Conservation (phyloP, 768 basidiomycete genomes). For the Termitomyces sp. region DNA sequence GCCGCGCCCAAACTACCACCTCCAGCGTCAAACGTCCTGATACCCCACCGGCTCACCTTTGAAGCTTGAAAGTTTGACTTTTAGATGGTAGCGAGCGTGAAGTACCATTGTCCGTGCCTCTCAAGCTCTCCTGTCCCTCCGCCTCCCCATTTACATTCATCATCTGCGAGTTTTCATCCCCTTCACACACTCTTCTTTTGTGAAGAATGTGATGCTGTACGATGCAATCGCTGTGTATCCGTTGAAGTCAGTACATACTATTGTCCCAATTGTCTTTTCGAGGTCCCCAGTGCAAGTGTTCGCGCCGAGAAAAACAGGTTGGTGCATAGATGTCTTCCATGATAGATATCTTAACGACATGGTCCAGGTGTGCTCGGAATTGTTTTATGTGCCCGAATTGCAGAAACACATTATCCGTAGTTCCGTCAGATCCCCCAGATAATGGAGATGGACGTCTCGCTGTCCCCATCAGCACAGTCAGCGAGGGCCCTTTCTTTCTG, state of each 20-base stretch:
- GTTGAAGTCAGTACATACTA: constrained; percentile 96
- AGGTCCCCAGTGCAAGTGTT: constrained; percentile 98
- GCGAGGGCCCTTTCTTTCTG: constrained; percentile 87
- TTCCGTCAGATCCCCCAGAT: constrained; percentile 82
- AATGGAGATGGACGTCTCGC: constrained; percentile 48
- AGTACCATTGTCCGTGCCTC: constrained; percentile 74
- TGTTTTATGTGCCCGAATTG: constrained; percentile 97
- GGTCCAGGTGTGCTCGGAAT: constrained; percentile 85
- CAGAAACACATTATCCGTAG: constrained; percentile 82
- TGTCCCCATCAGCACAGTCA: constrained; percentile 52
- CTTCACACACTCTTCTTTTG: constrained; percentile 91
- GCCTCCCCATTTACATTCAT: constrained; percentile 71
- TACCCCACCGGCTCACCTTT: background rate
- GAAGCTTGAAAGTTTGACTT: too few relatives aligned
- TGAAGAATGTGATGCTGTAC: constrained; percentile 94
- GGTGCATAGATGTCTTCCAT: constrained; percentile 4
- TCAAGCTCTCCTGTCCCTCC: constrained; percentile 56
- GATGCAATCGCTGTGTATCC: constrained; percentile 89
- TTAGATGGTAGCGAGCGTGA: constrained; percentile 18
- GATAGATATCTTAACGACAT: constrained; percentile 7
- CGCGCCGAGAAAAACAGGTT: constrained; percentile 96
- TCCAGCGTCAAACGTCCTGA: background rate
- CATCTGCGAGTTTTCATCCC: constrained; percentile 76
- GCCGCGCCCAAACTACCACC: background rate
- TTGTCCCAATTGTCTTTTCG: constrained; percentile 97